phyloP scores from a whole-genome alignment of 768 basidiomycete species.

The Lentinula edodes region DNA sequence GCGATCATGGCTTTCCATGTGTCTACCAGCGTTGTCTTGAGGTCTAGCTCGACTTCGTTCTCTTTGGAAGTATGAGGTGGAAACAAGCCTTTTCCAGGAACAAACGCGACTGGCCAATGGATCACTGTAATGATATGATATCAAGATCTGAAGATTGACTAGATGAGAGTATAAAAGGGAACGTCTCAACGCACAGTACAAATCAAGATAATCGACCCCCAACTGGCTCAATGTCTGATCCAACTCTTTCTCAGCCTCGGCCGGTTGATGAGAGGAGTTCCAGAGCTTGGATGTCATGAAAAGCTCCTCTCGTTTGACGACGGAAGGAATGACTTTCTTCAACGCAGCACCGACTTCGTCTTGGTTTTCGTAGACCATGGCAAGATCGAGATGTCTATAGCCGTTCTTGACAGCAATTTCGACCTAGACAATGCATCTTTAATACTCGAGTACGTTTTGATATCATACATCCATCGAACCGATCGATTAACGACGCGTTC shows the following conservation, averaged over 20 bases:
- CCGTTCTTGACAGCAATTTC: constrained; percentile 70
- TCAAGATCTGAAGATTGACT: too few species aligned
- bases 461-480: not conserved
- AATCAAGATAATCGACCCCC: constrained; percentile 71
- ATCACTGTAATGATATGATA: constrained; percentile 39
- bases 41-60: constrained; percentile 51
- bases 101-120: constrained; percentile 78
- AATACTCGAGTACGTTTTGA: constrained; percentile 2
- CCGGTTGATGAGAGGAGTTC: constrained; percentile 68
- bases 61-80: constrained; percentile 44
- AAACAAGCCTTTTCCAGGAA: constrained; percentile 45
- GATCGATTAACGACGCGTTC: not conserved
- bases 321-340: constrained; percentile 70
- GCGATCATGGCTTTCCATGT: constrained; percentile 81
- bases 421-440: constrained; percentile 38
- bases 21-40: constrained; percentile 56
- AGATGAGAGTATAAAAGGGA: not conserved
- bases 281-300: constrained; percentile 83
- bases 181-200: constrained; percentile 56
- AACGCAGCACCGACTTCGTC: constrained; percentile 69
- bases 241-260: constrained; percentile 65
- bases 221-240: constrained; percentile 72
- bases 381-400: constrained; percentile 83
- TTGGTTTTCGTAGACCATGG: constrained; percentile 77
- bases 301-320: constrained; percentile 75